These are phyloP conservation scores for Boletus rubropictus DNA, from an alignment of 768 basidiomycete genomes.

Conservation along the genomic window DNA sequence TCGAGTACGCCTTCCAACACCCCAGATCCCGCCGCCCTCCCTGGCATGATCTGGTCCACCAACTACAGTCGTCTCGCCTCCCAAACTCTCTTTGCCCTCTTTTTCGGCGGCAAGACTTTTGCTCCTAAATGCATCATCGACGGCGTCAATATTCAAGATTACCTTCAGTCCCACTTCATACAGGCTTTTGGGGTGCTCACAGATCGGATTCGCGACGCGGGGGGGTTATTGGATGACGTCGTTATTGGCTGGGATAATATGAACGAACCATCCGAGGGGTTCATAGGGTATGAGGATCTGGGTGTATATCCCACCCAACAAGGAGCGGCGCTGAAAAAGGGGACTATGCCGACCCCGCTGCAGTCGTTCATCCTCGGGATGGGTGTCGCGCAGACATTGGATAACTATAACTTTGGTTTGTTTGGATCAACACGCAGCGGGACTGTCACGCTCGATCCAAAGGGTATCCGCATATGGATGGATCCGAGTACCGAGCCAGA, in stretches of 20 bases:
- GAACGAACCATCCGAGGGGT: slow-evolving; percentile 91
- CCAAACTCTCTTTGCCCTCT: slow-evolving; percentile 90
- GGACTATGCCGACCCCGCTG: slow-evolving; percentile 78
- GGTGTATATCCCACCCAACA: slow-evolving; percentile 58
- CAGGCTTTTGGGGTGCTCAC: slow-evolving; percentile 72
- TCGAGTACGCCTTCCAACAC: slow-evolving; percentile 41
- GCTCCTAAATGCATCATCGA: slow-evolving; percentile 91
- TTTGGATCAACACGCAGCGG: slow-evolving; percentile 76
- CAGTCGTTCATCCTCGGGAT: slow-evolving; percentile 84
- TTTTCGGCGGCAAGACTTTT: slow-evolving; percentile 85
- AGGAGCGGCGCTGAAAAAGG: slow-evolving; percentile 75
- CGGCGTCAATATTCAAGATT: slow-evolving; percentile 88
- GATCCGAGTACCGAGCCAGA: slow-evolving; percentile 45
- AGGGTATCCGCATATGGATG: slow-evolving; percentile 75
- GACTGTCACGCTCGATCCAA: slow-evolving; percentile 76
- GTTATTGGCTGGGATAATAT: slow-evolving; percentile 96
- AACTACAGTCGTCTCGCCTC: slow-evolving; percentile 87
- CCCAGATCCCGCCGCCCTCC: slow-evolving; percentile 68
- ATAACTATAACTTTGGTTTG: slow-evolving; percentile 73
- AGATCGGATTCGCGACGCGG: slow-evolving; percentile 68
- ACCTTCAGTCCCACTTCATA: slow-evolving; percentile 71
- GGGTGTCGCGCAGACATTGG: slow-evolving; percentile 77
- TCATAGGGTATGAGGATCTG: slow-evolving; percentile 61
- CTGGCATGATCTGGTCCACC: slow-evolving; percentile 96
- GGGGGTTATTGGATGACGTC: slow-evolving; percentile 75